phyloP scores from a whole-genome alignment of 192 early-diverging fungal genomes.

The Coemansia sp. region DNA sequence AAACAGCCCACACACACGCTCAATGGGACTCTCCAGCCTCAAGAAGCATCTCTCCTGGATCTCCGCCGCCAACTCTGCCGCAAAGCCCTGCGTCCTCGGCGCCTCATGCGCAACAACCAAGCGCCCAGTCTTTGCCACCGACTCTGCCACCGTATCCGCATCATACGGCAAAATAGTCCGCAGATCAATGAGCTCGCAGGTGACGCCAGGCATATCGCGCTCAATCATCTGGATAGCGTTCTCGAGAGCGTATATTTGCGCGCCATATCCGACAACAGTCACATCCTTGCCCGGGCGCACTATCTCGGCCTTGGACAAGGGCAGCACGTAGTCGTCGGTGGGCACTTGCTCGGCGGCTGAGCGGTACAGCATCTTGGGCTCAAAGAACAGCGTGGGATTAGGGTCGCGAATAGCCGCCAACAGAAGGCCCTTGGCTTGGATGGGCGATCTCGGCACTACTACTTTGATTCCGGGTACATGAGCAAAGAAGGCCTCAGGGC shows the following conservation, averaged over 20 bases:
- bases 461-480: constrained; percentile 94
- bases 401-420: constrained; percentile 86
- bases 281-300: constrained; percentile 83
- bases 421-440: constrained; percentile 94
- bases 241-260: constrained; percentile 93
- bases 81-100: constrained; percentile 87
- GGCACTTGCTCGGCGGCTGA: constrained; percentile 95
- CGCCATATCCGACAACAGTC: constrained; percentile 90
- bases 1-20: constrained; percentile 86
- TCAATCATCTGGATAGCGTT: constrained; percentile 86
- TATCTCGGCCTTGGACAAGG: constrained; percentile 90
- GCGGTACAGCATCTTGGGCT: constrained; percentile 96
- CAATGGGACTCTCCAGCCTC: constrained; percentile 86
- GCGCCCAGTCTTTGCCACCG: constrained; percentile 93
- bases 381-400: constrained; percentile 95
- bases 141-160: constrained; percentile 83
- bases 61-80: constrained; percentile 83
- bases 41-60: constrained; percentile 94
- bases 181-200: constrained; percentile 92
- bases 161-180: constrained; percentile 92
- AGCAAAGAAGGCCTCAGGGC: constrained; percentile 93
- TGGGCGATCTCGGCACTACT: constrained; percentile 88
- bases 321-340: constrained; percentile 86
- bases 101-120: constrained; percentile 94
- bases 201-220: constrained; percentile 80